A percentile compares a stretch with the other conserved stretches of the same genome.
Conservation (phyloP, 75 land plant species). For the Picea sitchensis region DNA sequence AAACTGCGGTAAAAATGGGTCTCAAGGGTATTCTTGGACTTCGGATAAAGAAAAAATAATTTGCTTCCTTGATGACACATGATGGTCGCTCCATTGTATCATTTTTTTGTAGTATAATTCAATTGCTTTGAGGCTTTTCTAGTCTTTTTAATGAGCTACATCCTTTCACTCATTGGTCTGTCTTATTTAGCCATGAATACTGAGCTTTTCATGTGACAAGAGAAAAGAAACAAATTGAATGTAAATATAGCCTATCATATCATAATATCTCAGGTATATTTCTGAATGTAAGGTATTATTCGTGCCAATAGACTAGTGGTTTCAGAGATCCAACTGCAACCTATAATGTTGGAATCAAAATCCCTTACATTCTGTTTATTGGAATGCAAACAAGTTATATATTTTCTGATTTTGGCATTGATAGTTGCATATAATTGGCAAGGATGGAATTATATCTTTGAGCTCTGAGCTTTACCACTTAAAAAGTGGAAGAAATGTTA, state of each 20-base stretch:
- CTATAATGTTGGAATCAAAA: too few species aligned
- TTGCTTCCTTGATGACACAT: neutral
- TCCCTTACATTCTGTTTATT: too few species aligned
- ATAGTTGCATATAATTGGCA: too few species aligned
- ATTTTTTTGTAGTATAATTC: neutral
- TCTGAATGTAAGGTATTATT: neutral
- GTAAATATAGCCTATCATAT: neutral
- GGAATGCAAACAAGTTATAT: too few species aligned
- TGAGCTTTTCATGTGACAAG: neutral
- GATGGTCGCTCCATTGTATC: neutral
- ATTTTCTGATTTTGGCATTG: too few species aligned
- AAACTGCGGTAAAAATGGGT: constrained; percentile 71
- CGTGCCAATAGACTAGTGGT: too few species aligned
- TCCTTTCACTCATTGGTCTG: neutral
- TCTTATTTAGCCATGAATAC: neutral
- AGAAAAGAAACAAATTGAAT: neutral
- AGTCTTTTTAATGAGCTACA: neutral
- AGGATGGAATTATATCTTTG: too few species aligned
- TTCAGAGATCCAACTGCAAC: too few species aligned
- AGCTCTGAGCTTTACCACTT: too few species aligned
- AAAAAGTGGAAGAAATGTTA: too few species aligned
- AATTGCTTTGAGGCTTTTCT: neutral
- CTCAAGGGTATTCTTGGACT: constrained; percentile 73
- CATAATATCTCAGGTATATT: neutral
- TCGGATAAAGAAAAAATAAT: constrained; percentile 27